phyloP scores from a whole-genome alignment of 768 basidiomycete species.

The Artomyces pyxidatus region DNA sequence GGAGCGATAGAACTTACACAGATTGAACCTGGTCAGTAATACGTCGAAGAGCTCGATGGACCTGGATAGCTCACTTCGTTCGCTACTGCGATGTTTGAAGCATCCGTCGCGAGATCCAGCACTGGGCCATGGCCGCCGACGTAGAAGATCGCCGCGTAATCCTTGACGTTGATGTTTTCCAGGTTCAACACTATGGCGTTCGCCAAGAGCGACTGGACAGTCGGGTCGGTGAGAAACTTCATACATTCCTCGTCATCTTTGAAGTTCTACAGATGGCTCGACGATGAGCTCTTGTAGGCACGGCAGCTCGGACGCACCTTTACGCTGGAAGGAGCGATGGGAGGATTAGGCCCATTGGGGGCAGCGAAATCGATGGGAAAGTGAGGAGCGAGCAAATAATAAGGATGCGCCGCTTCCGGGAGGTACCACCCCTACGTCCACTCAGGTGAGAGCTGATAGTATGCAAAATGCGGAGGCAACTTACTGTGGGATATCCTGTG shows the following conservation, averaged over 20 bases:
- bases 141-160: slow-evolving; percentile 72
- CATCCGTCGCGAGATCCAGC: slow-evolving; percentile 57
- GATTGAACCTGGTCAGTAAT: background rate
- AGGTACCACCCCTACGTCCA: slow-evolving; percentile 78
- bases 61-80: slow-evolving; percentile 35
- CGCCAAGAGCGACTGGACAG: slow-evolving; percentile 41
- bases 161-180: slow-evolving; percentile 43
- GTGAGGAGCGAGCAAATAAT: slow-evolving; percentile 28
- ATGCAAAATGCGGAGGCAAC: too few species aligned
- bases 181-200: slow-evolving; percentile 57
- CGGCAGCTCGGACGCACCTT: too few species aligned
- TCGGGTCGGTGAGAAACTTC: slow-evolving; percentile 52
- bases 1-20: slow-evolving; percentile 51
- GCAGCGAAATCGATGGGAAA: slow-evolving; percentile 37
- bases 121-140: slow-evolving; percentile 76
- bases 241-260: slow-evolving; percentile 46
- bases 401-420: slow-evolving; percentile 43
- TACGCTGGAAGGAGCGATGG: slow-evolving; percentile 51
- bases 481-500: too few species aligned
- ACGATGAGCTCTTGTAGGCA: background rate
- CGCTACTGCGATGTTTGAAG: slow-evolving; percentile 47
- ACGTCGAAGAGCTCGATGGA: background rate
- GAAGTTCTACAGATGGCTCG: slow-evolving; percentile 30
- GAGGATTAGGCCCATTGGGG: slow-evolving; percentile 55
- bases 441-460: too few species aligned